A percentile compares a stretch with the other conserved stretches of the same genome.
Conservation (phyloP, 129 eudicot species). For the Scalesia atractyloides region DNA sequence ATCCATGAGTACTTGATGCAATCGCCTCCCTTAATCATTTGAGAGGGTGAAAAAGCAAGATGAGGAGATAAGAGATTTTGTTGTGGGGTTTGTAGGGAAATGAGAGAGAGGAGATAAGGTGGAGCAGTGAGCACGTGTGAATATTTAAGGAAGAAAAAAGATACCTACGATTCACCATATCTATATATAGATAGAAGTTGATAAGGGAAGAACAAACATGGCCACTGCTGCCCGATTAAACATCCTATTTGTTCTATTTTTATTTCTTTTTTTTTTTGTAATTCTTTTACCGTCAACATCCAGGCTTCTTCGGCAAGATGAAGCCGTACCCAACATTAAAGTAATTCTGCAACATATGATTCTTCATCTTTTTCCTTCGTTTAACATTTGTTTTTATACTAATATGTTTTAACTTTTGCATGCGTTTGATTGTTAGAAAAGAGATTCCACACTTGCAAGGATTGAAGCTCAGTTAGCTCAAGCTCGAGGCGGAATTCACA, state of each 20-base stretch:
- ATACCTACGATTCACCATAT: not conserved
- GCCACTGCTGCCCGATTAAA: conserved; percentile 3
- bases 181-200: not conserved
- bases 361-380: not conserved
- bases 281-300: conserved; percentile 1
- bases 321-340: not conserved
- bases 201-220: conserved; percentile 10
- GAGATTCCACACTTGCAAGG: conserved; percentile 14
- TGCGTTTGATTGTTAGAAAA: conserved; percentile 18
- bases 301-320: conserved; percentile 28
- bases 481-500: conserved; percentile 28
- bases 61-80: no score
- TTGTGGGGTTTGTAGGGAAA: no score
- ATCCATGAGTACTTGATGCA: no score
- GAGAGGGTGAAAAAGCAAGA: no score
- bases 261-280: conserved; percentile 22
- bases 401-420: not conserved
- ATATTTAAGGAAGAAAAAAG: no score
- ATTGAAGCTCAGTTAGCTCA: conserved; percentile 31
- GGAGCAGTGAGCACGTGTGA: no score
- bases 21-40: no score
- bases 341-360: conserved; percentile 14
- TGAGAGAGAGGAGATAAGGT: no score
- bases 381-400: not conserved
- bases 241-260: conserved; percentile 11